phyloP scores from a whole-genome alignment of 768 basidiomycete genomes.

The Pluteus cervinus region DNA sequence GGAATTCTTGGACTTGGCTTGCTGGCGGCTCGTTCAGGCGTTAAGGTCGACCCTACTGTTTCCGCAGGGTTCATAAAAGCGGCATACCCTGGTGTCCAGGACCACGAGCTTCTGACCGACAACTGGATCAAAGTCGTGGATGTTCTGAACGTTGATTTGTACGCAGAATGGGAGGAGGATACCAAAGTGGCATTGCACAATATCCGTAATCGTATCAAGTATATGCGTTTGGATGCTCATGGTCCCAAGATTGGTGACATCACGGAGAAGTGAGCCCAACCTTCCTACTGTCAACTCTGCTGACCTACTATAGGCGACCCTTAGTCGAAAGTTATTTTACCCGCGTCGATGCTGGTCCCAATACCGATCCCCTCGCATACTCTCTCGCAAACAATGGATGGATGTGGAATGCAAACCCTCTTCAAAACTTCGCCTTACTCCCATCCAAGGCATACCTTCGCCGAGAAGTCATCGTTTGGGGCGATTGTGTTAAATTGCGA shows the following conservation, averaged over 20 bases:
- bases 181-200: conserved; percentile 65
- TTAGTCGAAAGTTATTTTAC: conserved; percentile 94
- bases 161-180: conserved; percentile 84
- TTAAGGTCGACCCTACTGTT: conserved; percentile 50
- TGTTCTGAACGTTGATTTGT: conserved; percentile 83
- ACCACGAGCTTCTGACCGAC: conserved; percentile 51
- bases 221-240: conserved; percentile 72
- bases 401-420: conserved; percentile 96
- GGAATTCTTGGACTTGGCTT: conserved; percentile 55
- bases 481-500: conserved; percentile 96
- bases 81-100: conserved; percentile 46
- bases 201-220: conserved; percentile 71
- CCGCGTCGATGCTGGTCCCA: conserved; percentile 45
- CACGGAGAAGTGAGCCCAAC: conserved; percentile 53
- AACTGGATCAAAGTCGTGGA: conserved; percentile 78
- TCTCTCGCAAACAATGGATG: conserved; percentile 97
- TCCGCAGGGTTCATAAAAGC: conserved; percentile 76
- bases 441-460: conserved; percentile 94
- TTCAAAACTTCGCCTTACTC: conserved; percentile 87
- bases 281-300: conserved; percentile 5
- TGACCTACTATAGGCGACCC: conserved; percentile 48
- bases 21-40: conserved; percentile 63
- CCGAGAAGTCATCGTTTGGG: conserved; percentile 96
- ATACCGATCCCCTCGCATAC: conserved; percentile 50
- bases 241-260: conserved; percentile 86